Evolutionary conservation across 2,329 filamentous ascomycete species (phyloP), one percentile per base, ranked within the genome.

Genomic region (Exophiala alcalophila): DNA sequence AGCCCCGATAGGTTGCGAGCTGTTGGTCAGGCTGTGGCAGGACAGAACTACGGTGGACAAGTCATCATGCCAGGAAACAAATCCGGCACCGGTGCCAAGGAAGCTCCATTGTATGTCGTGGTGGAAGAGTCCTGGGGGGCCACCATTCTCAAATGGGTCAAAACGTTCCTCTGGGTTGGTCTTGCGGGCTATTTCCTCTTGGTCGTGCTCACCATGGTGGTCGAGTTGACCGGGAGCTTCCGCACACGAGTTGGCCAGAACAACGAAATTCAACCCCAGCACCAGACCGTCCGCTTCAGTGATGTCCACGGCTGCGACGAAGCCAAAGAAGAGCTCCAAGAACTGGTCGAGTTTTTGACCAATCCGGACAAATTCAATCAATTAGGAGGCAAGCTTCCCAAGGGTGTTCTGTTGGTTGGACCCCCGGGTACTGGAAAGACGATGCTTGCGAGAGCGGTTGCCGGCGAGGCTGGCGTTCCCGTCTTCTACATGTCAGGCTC

Each of bases 401-500:
- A 97, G 68, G 92, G 92, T 72, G 88, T 98, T 46, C 77, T 98
- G 36, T 78, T 98, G 16, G 88, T 95, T 59, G 92, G 92, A 1
- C 92, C 92, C 61, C 92, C 92, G 38, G 92, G 92, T 70, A 98
- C 92, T 49, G 92, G 92, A 69, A 98, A 98, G 71, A 98, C 92
- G 9, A 78, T 98, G 27, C 78, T 98, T 49, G 92, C 92, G 51
- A 84, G 92, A 59, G 94, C 92, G 41, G 92, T 98, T 48, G 92
- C 92, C 33, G 92, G 92, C 38, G 92, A 98, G 70, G 90, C 92
- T 40, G 92, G 91, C 42, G 92, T 98, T 12, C 92, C 92, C 1
- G 98, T 98, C 76, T 98, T 97, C 76, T 98, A 96, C 76, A 97
- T 98, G 91, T 98, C 92, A 60, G 92, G 92, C 36, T 94, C 88